These are phyloP conservation scores for Stromatinia cepivora DNA, from an alignment of 2,329 filamentous ascomycete genomes.

Conservation along the genomic window DNA sequence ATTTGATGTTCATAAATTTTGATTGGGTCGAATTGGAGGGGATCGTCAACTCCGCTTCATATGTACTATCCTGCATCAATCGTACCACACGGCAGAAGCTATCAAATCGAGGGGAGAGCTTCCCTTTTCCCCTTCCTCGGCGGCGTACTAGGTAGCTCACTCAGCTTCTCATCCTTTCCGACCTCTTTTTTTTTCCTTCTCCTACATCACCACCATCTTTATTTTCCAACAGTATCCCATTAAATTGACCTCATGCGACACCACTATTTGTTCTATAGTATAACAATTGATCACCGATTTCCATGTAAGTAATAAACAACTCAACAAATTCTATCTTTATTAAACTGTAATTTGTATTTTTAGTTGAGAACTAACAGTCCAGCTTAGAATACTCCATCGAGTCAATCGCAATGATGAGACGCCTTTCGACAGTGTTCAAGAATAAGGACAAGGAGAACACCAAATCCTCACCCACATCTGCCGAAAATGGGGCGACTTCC, in stretches of 20 bases:
- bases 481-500: slow-evolving; percentile 12
- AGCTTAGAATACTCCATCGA: not conserved
- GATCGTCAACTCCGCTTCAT: not conserved
- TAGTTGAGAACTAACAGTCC: not conserved
- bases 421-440: slow-evolving; percentile 24
- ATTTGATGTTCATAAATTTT: slow-evolving; percentile 3
- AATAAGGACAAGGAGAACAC: slow-evolving; percentile 24
- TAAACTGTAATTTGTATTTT: not conserved
- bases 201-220: not conserved
- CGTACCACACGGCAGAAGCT: not conserved
- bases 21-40: slow-evolving; percentile 6
- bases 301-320: not conserved
- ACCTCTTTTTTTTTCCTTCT: not conserved
- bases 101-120: slow-evolving; percentile 8
- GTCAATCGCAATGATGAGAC: slow-evolving; percentile 21
- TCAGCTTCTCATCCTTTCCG: slow-evolving; percentile 7
- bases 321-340: not conserved
- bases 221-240: not conserved
- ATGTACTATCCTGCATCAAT: slow-evolving; percentile 11
- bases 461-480: not conserved
- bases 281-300: not conserved
- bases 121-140: not conserved
- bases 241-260: not conserved
- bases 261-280: not conserved
- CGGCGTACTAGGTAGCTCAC: not conserved